phyloP scores from a whole-genome alignment of 208 protist genomes.

The Strigomonas culicis region DNA sequence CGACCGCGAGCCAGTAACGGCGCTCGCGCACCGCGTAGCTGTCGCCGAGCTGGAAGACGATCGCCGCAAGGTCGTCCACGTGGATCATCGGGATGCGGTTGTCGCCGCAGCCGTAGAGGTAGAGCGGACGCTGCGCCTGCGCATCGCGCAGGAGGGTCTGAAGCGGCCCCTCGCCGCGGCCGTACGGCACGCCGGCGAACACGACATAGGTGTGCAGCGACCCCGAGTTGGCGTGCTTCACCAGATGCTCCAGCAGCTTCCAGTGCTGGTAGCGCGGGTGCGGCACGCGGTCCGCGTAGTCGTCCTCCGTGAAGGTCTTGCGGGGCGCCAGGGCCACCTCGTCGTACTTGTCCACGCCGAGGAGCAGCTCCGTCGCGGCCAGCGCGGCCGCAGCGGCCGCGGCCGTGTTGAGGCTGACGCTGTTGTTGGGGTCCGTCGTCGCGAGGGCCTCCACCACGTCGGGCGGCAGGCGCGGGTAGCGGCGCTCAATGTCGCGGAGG shows the following conservation, averaged over 20 bases:
- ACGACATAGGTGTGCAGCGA: slow-evolving; percentile 91
- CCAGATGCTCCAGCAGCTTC: slow-evolving; percentile 83
- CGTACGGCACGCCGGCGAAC: slow-evolving; percentile 89
- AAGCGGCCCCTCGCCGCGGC: slow-evolving; percentile 58
- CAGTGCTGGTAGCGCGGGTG: slow-evolving; percentile 85
- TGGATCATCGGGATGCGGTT: slow-evolving; percentile 93
- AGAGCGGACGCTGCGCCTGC: slow-evolving; percentile 69
- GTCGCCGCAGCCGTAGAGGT: slow-evolving; percentile 68
- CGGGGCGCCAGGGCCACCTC: slow-evolving; percentile 47
- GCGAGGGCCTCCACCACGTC: background rate
- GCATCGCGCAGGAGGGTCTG: slow-evolving; percentile 62
- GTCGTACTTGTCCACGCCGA: slow-evolving; percentile 27
- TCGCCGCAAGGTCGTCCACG: slow-evolving; percentile 82
- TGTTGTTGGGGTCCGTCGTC: slow-evolving; percentile 9
- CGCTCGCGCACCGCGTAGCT: slow-evolving; percentile 73
- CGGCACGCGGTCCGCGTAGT: slow-evolving; percentile 78
- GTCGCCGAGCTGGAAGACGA: slow-evolving; percentile 68
- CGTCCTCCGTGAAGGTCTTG: slow-evolving; percentile 83
- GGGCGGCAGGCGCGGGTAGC: too few species aligned
- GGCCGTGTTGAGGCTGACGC: slow-evolving; percentile 5
- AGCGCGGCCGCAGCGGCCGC: slow-evolving; percentile 15
- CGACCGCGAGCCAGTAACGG: slow-evolving; percentile 90
- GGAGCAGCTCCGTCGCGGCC: slow-evolving; percentile 6
- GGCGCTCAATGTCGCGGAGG: background rate
- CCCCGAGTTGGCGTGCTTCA: slow-evolving; percentile 84